Base-by-base conservation (phyloP, 257 asterid species). In the Capsicum rhomboideum region DNA sequence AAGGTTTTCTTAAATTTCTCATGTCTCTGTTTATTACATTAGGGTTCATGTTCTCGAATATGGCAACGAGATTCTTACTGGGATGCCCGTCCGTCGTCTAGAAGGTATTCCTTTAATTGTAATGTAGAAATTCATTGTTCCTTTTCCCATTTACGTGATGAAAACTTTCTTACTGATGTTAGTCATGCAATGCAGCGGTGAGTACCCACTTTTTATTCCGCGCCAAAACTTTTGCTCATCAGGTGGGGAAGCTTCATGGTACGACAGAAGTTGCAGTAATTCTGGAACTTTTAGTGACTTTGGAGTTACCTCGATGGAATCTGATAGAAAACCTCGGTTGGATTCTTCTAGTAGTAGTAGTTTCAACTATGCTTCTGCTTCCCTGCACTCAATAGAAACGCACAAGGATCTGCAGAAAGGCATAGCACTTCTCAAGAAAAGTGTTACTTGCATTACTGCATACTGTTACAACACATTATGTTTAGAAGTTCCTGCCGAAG, bases 351-450 rank as follows among this genome's bases (percentile, higher is more conserved):
- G 92, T 72, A 94, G 93, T 77, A 90, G 89, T 82, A 92, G 98
- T 88, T 93, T 94, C 90, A 93, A 87, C 86, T 91, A 84, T 86
- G 82, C 97, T 78, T 91, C 97, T 82, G 97, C 97, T 82, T 97
- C 98, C 71, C 92, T 93, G 21, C 99, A 95, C 87, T 93, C 99
- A 34, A 71, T 88, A 82, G 98, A 95, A 89, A 88, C 85, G 49
- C 99, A 97, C 90, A 94, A 92, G 92, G 99, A 97, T 90, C 89
- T 97, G 92, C 98, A 95, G 92, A 97, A 97, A 93, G 99, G 98
- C 89, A 93, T 97, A 82, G 94, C 98, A 64, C 99, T 97, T 89
- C 97, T 97, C 74, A 97, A 97, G 95, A 95, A 93, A 89, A 97
- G 98, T 67, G 99, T 97, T 85, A 97, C 98, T 61, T 95, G 99